Base-by-base conservation (phyloP, 805 yeast genomes). In the Ogataea pini region DNA sequence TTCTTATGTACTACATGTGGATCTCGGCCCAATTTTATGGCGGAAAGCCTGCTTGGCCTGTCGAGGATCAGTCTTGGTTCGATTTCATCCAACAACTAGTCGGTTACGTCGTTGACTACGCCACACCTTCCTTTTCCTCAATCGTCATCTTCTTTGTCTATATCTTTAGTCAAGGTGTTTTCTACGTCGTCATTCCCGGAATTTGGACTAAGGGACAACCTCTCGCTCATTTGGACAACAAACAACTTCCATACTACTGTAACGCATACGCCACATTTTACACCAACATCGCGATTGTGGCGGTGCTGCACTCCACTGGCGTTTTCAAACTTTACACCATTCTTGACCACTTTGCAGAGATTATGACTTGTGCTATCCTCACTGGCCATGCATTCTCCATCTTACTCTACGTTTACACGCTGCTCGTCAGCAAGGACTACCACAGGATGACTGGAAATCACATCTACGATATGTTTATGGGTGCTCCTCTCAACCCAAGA, bases 1-100 rank as follows among this genome's bases (percentile, higher is more conserved):
- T 85, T 40, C 75, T 94, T 62, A 94, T 94, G 99, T 89, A 85
- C 77, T 94, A 94, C 71, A 86, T 94, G 94, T 92, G 96, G 95
- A 83, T 92, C 46, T 78, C 89, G 60, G 92, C 94, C 44, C 79
- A 80, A 52, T 90, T 85, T 67, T 89, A 89, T 69, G 72, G 72
- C 54, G 96, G 96, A 1, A 62, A 72, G 42, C 76, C 88, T 24
- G 89, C 96, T 19, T 70, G 75, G 67, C 97, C 97, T 3, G 63
- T 65, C 0, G 74, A 65, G 3, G 82, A 72, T 42, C 81, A 86
- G 67, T 59, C 73, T 33, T 84, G 78, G 80, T 25, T 48, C 19
- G 77, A 70, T 1, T 89, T 80, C 60, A 49, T 76, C 10, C 51
- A 47, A 41, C 76, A 72, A 49, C 65, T 80, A 55, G 73, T 71